phyloP scores from a whole-genome alignment of 1,284 basidiomycete species.

The Agaricales sp. region DNA sequence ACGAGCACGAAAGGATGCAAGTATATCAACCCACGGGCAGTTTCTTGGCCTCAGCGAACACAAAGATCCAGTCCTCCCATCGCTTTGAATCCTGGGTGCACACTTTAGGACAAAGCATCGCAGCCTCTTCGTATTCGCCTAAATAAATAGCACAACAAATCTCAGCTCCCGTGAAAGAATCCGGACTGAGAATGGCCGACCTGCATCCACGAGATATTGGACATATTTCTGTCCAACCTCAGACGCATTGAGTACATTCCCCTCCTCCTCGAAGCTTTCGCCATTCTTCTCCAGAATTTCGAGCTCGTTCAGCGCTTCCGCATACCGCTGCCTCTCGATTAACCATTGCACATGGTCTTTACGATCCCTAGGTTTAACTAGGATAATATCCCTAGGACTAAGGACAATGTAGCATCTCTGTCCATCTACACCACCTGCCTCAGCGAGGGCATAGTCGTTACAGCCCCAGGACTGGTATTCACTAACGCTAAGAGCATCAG shows the following conservation, averaged over 20 bases:
- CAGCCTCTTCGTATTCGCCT: slow-evolving; percentile 81
- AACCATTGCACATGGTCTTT: slow-evolving; percentile 92
- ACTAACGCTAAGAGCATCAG: slow-evolving; percentile 75
- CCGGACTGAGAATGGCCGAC: slow-evolving; percentile 28
- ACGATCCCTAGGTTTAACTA: slow-evolving; percentile 79
- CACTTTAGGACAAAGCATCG: slow-evolving; percentile 79
- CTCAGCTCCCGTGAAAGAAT: too few species aligned
- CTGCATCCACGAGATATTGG: slow-evolving; percentile 67
- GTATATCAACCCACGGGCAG: slow-evolving; percentile 48
- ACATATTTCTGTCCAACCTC: slow-evolving; percentile 82
- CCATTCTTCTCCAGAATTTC: slow-evolving; percentile 45
- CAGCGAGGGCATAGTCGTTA: slow-evolving; percentile 81
- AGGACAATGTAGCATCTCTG: slow-evolving; percentile 65
- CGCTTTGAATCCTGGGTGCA: slow-evolving; percentile 69
- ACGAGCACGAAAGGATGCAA: slow-evolving; percentile 1
- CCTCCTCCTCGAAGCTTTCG: slow-evolving; percentile 15
- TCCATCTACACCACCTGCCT: slow-evolving; percentile 18
- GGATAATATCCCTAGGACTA: slow-evolving; percentile 79
- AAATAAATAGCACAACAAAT: slow-evolving; percentile 7
- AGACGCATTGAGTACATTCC: slow-evolving; percentile 45
- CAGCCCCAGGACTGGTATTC: slow-evolving; percentile 83
- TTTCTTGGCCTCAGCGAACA: slow-evolving; percentile 78
- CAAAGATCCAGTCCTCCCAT: slow-evolving; percentile 96
- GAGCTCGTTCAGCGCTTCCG: slow-evolving; percentile 82
- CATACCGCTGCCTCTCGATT: slow-evolving; percentile 77